Evolutionary conservation across 331 rosid genomes (phyloP).

Genomic region (Pyrus hybrid): DNA sequence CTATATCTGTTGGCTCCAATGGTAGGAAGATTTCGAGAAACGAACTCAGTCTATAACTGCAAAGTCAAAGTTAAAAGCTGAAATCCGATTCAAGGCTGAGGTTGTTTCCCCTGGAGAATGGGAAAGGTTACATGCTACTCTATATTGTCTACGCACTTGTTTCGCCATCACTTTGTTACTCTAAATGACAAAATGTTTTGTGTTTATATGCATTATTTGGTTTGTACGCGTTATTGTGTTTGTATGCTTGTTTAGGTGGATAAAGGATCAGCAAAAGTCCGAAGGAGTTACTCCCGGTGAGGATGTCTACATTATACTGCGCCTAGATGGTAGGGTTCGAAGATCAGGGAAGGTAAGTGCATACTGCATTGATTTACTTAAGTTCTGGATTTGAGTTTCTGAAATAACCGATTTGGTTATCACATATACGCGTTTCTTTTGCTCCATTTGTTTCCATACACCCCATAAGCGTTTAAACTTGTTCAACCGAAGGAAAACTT

Average conservation of each 20-base stretch:
- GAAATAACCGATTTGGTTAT: not conserved
- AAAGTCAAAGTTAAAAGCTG: conserved; percentile 85
- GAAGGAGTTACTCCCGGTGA: conserved; percentile 92
- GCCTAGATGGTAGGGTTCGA: conserved; percentile 91
- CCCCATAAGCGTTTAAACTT: not conserved
- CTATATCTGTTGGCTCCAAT: conserved; percentile 11
- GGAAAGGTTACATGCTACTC: conserved; percentile 62
- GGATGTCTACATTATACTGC: conserved; percentile 80
- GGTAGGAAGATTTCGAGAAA: conserved; percentile 93
- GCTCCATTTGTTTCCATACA: not conserved
- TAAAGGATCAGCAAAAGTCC: conserved; percentile 76
- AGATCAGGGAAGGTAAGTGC: conserved; percentile 85
- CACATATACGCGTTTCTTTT: not conserved
- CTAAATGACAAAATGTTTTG: not conserved
- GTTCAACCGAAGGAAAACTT: not conserved
- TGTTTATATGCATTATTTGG: not conserved
- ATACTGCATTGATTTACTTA: not conserved
- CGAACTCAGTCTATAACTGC: conserved; percentile 76
- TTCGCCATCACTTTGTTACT: not conserved
- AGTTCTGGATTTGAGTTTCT: not conserved
- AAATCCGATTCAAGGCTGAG: conserved; percentile 91
- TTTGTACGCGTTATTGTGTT: not conserved
- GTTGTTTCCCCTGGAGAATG: conserved; percentile 78
- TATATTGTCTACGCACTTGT: conserved; percentile 5
- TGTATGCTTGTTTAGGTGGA: conserved; percentile 63